phyloP scores from a whole-genome alignment of 2,329 filamentous ascomycete genomes.

The Furcasterigmium sp. region DNA sequence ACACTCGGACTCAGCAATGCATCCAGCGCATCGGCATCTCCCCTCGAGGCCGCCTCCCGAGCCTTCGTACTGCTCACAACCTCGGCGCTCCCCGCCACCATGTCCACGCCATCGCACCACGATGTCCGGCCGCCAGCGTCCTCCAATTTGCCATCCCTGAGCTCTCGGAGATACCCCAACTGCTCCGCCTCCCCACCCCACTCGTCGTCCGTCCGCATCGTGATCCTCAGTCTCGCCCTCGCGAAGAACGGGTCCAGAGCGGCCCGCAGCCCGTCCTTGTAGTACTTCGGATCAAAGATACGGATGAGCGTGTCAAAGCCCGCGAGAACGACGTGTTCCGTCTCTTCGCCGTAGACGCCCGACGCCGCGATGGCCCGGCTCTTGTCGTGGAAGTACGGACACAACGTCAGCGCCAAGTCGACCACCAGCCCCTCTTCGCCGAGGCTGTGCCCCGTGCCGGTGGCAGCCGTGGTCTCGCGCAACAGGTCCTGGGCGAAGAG shows the following conservation, averaged over 20 bases:
- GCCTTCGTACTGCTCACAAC: slow-evolving; percentile 58
- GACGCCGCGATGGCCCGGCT: slow-evolving; percentile 48
- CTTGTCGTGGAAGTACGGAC: slow-evolving; percentile 73
- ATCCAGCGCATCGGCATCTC: slow-evolving; percentile 41
- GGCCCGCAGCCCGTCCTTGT: slow-evolving; percentile 40
- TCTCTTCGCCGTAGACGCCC: slow-evolving; percentile 31
- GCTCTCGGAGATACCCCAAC: slow-evolving; percentile 41
- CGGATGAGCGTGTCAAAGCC: slow-evolving; percentile 74
- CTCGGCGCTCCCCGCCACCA: slow-evolving; percentile 41
- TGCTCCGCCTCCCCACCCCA: slow-evolving; percentile 56
- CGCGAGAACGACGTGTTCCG: slow-evolving; percentile 61
- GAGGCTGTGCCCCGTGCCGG: background rate
- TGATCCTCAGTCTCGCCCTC: slow-evolving; percentile 57
- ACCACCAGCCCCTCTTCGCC: slow-evolving; percentile 25
- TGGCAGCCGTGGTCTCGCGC: background rate
- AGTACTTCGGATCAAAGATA: slow-evolving; percentile 70
- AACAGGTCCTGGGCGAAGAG: slow-evolving; percentile 56
- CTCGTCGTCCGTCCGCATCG: slow-evolving; percentile 53
- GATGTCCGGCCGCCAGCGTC: slow-evolving; percentile 46
- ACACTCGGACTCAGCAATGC: slow-evolving; percentile 54
- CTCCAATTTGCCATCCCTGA: slow-evolving; percentile 43
- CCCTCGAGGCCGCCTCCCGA: slow-evolving; percentile 45
- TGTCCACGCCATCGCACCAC: slow-evolving; percentile 57
- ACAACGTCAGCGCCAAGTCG: slow-evolving; percentile 66
- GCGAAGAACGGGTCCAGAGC: slow-evolving; percentile 60